A percentile compares a stretch with the other conserved stretches of the same genome.
Evolutionary conservation across 116 monocot genomes (phyloP).

Genomic region (Thalassia testudinum): DNA sequence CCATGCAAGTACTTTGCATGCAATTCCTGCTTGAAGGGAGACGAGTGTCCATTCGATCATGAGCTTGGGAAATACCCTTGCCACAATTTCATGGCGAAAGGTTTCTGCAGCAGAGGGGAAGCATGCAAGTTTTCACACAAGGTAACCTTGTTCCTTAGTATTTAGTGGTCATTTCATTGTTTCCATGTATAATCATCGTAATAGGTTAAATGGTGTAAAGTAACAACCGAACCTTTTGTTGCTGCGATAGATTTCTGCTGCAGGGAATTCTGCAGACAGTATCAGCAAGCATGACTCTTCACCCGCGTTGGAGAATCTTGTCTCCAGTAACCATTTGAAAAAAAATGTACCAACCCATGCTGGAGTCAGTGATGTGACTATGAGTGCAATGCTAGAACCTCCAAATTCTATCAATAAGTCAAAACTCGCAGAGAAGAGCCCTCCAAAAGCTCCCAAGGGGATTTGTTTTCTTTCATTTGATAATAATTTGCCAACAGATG

Average conservation of each 20-base stretch:
- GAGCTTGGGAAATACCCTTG: slow-evolving; percentile 79
- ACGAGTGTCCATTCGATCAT: slow-evolving; percentile 84
- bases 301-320: slow-evolving; percentile 13
- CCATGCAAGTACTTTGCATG: slow-evolving; percentile 67
- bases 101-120: slow-evolving; percentile 69
- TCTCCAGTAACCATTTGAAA: slow-evolving; percentile 10
- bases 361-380: slow-evolving; percentile 1
- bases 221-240: slow-evolving; percentile 2
- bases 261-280: background rate
- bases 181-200: background rate
- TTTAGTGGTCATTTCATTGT: background rate
- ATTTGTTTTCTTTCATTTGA: slow-evolving; percentile 61
- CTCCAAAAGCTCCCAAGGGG: slow-evolving; percentile 33
- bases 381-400: background rate
- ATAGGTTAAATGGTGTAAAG: background rate
- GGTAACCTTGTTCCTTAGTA: slow-evolving; percentile 16
- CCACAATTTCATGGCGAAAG: slow-evolving; percentile 44
- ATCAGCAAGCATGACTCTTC: background rate
- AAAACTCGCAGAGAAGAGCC: background rate
- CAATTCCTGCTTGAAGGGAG: slow-evolving; percentile 75
- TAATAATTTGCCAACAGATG: slow-evolving; percentile 4
- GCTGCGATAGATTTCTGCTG: slow-evolving; percentile 14
- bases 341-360: slow-evolving; percentile 1
- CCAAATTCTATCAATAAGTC: slow-evolving; percentile 1
- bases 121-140: slow-evolving; percentile 86